Base-by-base conservation (phyloP, 768 basidiomycete species). In the Panaeolus cyanescens region DNA sequence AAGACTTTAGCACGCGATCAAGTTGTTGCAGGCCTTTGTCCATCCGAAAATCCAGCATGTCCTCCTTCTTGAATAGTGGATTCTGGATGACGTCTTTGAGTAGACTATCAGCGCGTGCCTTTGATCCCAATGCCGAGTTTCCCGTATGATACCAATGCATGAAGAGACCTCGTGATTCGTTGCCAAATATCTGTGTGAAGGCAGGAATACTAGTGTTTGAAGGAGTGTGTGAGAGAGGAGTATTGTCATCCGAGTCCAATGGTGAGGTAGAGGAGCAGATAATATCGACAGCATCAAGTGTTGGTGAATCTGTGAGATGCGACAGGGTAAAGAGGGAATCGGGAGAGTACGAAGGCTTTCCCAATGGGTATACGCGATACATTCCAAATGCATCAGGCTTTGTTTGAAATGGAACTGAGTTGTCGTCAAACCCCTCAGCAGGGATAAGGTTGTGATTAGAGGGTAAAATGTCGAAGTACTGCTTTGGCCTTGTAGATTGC, bases 51-150 rank as follows among this genome's bases (percentile, higher is more conserved):
- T 37, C 59, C n/a, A 31, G 2, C 9, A 63, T 7, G 7, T 63
- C 58, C 5, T 59, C 36, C 10, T 50, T 54, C 13, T 19, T 30
- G 22, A 62, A 63, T 1, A 59, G 59, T 4, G 62, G 62, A 17
- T 13, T 3, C 13, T 36, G 61, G 8, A 73, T 42, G 1, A 75
- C 69, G 13, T 73, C 61, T 4, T 70, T 56, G 4, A 72, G 68
- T 2, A 75, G 70, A 0, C 33, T 5, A 28, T 70, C 54, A 0
- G 73, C 59, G 25, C 70, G 65, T 0, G 32, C 61, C 7, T 60
- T 40, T 2, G 70, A 71, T 56, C 71, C 70, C 2, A 36, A 22
- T 13, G 54, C 68, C 0, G 72, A 70, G 25, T 15, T 50, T 28
- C 25, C 30, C 25, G 12, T 28, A 28, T 50, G 45, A 13, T 50